Evolutionary conservation across 352 stramenopile species (phyloP), one percentile per base, ranked within the genome.

Genomic region (Phytophthora hibernalis): DNA sequence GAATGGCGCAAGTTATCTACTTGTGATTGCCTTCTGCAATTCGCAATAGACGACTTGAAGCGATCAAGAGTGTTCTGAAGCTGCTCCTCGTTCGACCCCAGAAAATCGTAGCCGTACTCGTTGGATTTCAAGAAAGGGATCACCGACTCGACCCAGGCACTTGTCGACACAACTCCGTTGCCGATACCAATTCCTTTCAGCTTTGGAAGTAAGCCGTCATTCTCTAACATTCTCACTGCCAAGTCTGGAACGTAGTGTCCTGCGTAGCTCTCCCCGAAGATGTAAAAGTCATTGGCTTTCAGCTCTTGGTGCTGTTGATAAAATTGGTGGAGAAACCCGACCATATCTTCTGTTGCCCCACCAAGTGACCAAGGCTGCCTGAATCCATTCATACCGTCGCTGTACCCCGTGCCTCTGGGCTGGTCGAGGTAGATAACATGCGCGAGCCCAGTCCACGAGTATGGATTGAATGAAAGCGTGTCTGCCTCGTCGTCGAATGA

Each of bases 351-450:
- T 20, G 76, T 69, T 24, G 84, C 84, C n/a, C 72, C 51, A 2
- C 56, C 53, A 51, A 92, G 70, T 2, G 78, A 82, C 87, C 87
- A 93, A 33, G 64, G 49, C 7, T 43, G 30, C 16, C 48, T 43
- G 11, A 58, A 45, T 20, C 65, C 61, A 2, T 49, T 44, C 7
- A 60, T 21, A 9, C 52, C 49, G 7, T 45, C 56, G 28, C 81
- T 92, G 61, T 92, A 94, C 26, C 87, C 85, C 11, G 87, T 94
- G 20, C 85, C 87, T 42, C 68, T 68, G 3, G 97, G 97, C 59
- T 99, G 97, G 66, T 99, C 97, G 7, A 99, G 79, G 78, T 97
- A 99, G 16, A 99, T 87, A 20, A 99, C 83, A 61, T 98, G 96
- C 1, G 96, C 97, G 20, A 96, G 72, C 33, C 93, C 85, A 10